Evolutionary conservation across 352 stramenopile genomes (phyloP).

Genomic region (Blastocystis sp.): DNA sequence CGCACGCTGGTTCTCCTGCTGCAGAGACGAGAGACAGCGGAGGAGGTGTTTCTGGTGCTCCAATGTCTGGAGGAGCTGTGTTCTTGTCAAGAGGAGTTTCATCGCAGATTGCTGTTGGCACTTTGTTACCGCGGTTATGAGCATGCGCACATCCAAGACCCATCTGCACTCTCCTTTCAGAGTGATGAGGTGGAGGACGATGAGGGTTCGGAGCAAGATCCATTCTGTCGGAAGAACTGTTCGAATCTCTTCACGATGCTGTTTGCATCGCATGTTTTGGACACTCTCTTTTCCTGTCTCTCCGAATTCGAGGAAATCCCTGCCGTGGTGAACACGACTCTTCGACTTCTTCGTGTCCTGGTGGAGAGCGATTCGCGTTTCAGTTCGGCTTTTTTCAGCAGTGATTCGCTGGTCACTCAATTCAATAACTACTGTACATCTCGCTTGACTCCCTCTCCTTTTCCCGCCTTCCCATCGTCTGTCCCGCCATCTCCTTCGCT

Average conservation of each 20-base stretch:
- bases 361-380: conserved; percentile 35
- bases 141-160: conserved; percentile 18
- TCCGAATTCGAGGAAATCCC: background rate
- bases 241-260: conserved; percentile 44
- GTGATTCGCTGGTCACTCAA: background rate
- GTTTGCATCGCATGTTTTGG: background rate
- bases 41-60: conserved; percentile 18
- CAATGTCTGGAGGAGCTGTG: conserved; percentile 24
- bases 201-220: background rate
- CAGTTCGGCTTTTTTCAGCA: background rate
- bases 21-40: background rate
- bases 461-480: too few species aligned
- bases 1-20: background rate
- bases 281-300: background rate
- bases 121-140: background rate
- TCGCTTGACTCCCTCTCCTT: background rate
- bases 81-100: background rate
- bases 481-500: background rate
- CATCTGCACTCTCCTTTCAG: background rate
- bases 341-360: background rate
- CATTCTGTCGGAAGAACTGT: background rate
- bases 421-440: background rate
- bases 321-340: background rate
- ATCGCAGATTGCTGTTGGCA: background rate
- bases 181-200: background rate